Evolutionary conservation across 2,329 filamentous ascomycete species (phyloP).

Genomic region (Talaromyces sp.): DNA sequence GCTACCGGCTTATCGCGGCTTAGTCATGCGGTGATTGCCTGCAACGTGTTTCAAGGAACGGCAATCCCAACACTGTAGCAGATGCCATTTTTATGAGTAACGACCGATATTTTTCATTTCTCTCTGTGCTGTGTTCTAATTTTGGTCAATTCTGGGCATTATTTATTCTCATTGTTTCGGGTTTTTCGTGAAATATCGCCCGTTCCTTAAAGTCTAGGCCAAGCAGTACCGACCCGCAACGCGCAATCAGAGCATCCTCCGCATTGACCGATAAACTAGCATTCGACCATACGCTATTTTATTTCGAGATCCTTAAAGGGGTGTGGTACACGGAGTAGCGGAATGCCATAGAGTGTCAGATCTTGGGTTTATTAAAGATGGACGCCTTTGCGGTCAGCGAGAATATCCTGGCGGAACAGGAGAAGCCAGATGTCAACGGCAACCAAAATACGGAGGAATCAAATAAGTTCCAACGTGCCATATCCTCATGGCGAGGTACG

Average conservation of each 20-base stretch:
- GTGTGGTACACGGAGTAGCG: not conserved
- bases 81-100: not conserved
- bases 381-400: slow-evolving; percentile 46
- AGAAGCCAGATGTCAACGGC: slow-evolving; percentile 30
- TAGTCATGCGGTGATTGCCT: slow-evolving; percentile 21
- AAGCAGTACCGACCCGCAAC: slow-evolving; percentile 29
- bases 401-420: slow-evolving; percentile 35
- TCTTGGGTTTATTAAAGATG: slow-evolving; percentile 32
- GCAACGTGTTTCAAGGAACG: slow-evolving; percentile 14
- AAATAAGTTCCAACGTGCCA: slow-evolving; percentile 96
- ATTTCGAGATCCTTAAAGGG: not conserved
- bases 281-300: not conserved
- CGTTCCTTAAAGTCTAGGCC: not conserved
- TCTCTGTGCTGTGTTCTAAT: not conserved
- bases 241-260: slow-evolving; percentile 24
- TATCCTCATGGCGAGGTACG: slow-evolving; percentile 92
- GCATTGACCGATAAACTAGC: slow-evolving; percentile 17
- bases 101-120: not conserved
- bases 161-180: not conserved
- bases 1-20: slow-evolving; percentile 21
- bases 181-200: not conserved
- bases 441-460: slow-evolving; percentile 54
- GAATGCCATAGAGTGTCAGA: slow-evolving; percentile 11
- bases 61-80: not conserved
- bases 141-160: too few species aligned